Evolutionary conservation across 139 green algal genomes (phyloP).

Genomic region (Desmodesmus armatus): DNA sequence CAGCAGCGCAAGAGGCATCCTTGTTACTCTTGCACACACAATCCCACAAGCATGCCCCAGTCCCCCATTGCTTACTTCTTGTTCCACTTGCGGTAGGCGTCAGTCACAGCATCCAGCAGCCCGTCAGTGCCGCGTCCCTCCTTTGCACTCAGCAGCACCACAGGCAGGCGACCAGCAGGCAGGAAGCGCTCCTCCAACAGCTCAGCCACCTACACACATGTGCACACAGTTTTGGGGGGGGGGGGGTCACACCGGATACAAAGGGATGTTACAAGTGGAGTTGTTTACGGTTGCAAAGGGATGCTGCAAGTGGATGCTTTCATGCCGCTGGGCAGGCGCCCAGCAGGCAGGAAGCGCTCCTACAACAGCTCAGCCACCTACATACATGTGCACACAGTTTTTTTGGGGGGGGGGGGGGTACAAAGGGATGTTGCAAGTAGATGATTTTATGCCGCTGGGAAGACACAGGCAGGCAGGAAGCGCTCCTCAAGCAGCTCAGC

Average conservation of each 20-base stretch:
- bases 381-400: too few species aligned
- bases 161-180: slow-evolving; percentile 51
- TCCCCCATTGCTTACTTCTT: slow-evolving; percentile 42
- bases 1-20: background rate
- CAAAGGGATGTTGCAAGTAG: too few species aligned
- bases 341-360: slow-evolving; percentile 53
- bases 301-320: too few species aligned
- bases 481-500: too few species aligned
- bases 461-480: too few species aligned
- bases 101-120: slow-evolving; percentile 69
- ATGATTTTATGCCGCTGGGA: too few species aligned
- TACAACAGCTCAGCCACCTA: slow-evolving; percentile 49
- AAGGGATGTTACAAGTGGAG: too few species aligned
- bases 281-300: too few species aligned
- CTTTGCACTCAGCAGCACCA: slow-evolving; percentile 73
- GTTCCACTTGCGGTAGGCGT: slow-evolving; percentile 76
- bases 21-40: background rate
- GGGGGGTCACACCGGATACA: too few species aligned
- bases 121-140: slow-evolving; percentile 54
- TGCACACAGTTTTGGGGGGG: too few species aligned
- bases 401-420: too few species aligned
- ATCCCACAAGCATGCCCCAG: background rate
- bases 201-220: slow-evolving; percentile 29
- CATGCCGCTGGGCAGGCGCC: slow-evolving; percentile 52
- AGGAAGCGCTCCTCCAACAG: slow-evolving; percentile 55